phyloP scores from a whole-genome alignment of 371 early-diverging fungal species.

The Chytridiales sp. region DNA sequence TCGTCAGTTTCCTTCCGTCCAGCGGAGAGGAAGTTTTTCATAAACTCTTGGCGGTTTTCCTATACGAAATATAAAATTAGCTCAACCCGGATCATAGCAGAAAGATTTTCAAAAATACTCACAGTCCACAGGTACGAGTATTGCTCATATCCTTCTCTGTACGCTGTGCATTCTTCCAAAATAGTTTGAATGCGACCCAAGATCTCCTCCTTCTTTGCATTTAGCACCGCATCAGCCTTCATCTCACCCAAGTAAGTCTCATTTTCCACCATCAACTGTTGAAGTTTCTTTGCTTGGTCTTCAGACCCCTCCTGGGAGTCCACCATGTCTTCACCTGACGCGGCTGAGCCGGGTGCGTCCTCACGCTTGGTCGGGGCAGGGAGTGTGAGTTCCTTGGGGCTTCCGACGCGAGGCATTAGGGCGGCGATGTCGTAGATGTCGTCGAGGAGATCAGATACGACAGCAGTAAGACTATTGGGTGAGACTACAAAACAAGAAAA shows the following conservation, averaged over 20 bases:
- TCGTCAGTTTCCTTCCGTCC: constrained; percentile 27
- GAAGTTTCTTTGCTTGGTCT: constrained; percentile 15
- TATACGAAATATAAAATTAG: constrained; percentile 10
- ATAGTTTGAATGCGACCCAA: constrained; percentile 40
- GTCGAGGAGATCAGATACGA: constrained; percentile 48
- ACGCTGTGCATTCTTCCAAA: constrained; percentile 48
- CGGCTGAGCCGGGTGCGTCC: no score
- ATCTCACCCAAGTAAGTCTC: constrained; percentile 56
- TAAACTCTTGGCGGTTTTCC: constrained; percentile 62
- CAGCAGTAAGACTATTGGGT: constrained; percentile 37
- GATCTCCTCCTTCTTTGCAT: constrained; percentile 37
- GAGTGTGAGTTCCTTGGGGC: not conserved
- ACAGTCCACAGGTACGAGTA: constrained; percentile 61
- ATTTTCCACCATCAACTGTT: constrained; percentile 38
- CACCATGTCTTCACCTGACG: no score
- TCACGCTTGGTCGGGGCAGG: constrained; percentile 13
- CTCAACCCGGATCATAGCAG: not conserved
- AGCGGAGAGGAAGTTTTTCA: constrained; percentile 52
- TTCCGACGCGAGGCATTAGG: constrained; percentile 53
- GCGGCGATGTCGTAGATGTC: constrained; percentile 54
- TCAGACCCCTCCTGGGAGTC: no score
- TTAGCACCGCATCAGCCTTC: constrained; percentile 43
- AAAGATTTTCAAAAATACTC: constrained; percentile 19
- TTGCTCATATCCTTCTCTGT: constrained; percentile 58
- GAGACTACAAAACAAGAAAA: constrained; percentile 33